Base-by-base conservation (phyloP, 306 rosid species). In the Acmispon strigosus region DNA sequence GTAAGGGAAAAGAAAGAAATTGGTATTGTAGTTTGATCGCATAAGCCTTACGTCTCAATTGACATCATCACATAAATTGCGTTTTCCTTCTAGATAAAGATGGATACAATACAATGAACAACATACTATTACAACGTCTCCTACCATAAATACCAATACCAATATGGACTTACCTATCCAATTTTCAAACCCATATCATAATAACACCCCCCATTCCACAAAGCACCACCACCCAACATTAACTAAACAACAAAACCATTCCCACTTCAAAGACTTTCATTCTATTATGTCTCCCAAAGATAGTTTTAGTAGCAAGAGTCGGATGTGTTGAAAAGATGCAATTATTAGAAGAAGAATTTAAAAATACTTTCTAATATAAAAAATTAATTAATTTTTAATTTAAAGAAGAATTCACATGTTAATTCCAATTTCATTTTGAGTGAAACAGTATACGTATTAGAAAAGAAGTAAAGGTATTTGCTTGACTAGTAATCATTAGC, bases 1-100 rank as follows among this genome's bases (percentile, higher is more conserved):
- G n/a, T n/a, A n/a, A n/a, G n/a, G n/a, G n/a, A n/a, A n/a, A n/a
- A n/a, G n/a, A n/a, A n/a, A n/a, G n/a, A n/a, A n/a, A n/a, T n/a
- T n/a, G n/a, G n/a, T n/a, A n/a, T n/a, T n/a, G n/a, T n/a, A n/a
- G 24, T 22, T 22, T 22, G 14, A 66, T 72, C 10, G 24, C 91
- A 69, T 82, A 76, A 81, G 88, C 58, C 77, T 83, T 84, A 83
- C 90, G 91, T 84, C 18, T 16, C 84, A 81, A 15, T 10, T 86
- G 86, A 86, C 89, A 71, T 86, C 95, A 88, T 18, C 55, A 52
- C 51, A 1, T 52, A 20, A 52, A 19, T 9, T 22, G 14, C 53
- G 29, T 16, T 65, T 15, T 66, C 67, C 69, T 70, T 70, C 78
- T 81, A 66, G 81, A 75, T n/a, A n/a, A n/a, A n/a, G n/a, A n/a